Conservation (phyloP, 176 grass and related monocot species). For the Musa schizocarpa region DNA sequence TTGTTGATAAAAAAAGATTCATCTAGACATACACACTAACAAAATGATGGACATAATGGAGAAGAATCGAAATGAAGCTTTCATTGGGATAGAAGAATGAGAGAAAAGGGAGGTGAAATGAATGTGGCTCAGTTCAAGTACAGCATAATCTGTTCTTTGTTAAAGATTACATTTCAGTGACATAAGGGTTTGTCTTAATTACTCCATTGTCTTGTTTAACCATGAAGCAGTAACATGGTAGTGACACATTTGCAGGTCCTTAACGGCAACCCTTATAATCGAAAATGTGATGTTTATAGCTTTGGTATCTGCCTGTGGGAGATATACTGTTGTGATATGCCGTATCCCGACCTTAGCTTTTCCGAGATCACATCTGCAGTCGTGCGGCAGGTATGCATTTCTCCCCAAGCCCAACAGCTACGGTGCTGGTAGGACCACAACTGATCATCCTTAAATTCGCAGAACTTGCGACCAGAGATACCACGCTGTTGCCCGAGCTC, state of each 20-base stretch:
- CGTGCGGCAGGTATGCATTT: conserved; percentile 72
- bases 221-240: neutral
- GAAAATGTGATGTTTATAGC: conserved; percentile 98
- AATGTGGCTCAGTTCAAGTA: too few relatives aligned
- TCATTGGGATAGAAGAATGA: too few relatives aligned
- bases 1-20: too few relatives aligned
- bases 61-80: too few relatives aligned
- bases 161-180: too few relatives aligned
- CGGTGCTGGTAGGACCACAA: neutral
- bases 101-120: too few relatives aligned
- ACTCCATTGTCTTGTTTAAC: neutral
- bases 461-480: conserved; percentile 99
- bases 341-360: conserved; percentile 95
- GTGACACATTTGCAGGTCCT: conserved; percentile 52
- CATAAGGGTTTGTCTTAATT: too few relatives aligned
- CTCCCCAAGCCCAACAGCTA: too few relatives aligned
- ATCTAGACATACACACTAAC: too few relatives aligned
- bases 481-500: conserved; percentile 88
- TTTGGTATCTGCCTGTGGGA: conserved; percentile 98
- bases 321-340: conserved; percentile 98
- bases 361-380: conserved; percentile 95
- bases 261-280: conserved; percentile 86
- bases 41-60: too few relatives aligned
- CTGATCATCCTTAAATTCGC: conserved; percentile 11
- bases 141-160: too few relatives aligned